phyloP scores from a whole-genome alignment of 345 rosid species.

The Garcia nutans region DNA sequence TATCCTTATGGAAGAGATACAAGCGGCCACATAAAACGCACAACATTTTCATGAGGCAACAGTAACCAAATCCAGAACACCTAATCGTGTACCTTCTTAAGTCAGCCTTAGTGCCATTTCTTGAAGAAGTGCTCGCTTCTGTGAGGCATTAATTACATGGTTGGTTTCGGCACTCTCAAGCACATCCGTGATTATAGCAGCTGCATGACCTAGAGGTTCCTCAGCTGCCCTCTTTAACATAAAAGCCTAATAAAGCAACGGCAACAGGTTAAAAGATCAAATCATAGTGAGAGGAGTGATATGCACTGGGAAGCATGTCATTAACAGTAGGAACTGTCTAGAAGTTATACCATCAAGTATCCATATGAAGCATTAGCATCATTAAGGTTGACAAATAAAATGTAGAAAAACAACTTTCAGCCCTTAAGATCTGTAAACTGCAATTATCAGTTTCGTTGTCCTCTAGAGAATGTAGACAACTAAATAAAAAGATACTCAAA shows the following conservation, averaged over 20 bases:
- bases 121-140: constrained; percentile 91
- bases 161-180: constrained; percentile 88
- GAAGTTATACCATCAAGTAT: not conserved
- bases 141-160: constrained; percentile 75
- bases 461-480: not conserved
- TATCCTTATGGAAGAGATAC: not conserved
- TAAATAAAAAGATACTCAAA: not conserved
- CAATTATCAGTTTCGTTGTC: not conserved
- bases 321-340: not conserved
- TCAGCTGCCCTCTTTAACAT: constrained; percentile 83
- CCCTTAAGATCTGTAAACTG: not conserved
- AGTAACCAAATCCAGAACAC: constrained; percentile 8
- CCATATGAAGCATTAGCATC: not conserved
- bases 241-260: constrained; percentile 66
- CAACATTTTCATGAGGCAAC: constrained; percentile 1
- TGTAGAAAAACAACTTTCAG: not conserved
- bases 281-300: no score
- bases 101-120: constrained; percentile 92
- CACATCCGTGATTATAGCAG: constrained; percentile 84
- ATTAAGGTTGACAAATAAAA: not conserved
- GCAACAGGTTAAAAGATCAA: not conserved
- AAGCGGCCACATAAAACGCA: not conserved
- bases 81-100: constrained; percentile 21
- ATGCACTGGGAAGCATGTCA: not conserved
- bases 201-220: constrained; percentile 97